A percentile compares a stretch with the other conserved stretches of the same genome.
Conservation (phyloP, 2,329 filamentous ascomycete genomes). For the Colletotrichum eleusines region DNA sequence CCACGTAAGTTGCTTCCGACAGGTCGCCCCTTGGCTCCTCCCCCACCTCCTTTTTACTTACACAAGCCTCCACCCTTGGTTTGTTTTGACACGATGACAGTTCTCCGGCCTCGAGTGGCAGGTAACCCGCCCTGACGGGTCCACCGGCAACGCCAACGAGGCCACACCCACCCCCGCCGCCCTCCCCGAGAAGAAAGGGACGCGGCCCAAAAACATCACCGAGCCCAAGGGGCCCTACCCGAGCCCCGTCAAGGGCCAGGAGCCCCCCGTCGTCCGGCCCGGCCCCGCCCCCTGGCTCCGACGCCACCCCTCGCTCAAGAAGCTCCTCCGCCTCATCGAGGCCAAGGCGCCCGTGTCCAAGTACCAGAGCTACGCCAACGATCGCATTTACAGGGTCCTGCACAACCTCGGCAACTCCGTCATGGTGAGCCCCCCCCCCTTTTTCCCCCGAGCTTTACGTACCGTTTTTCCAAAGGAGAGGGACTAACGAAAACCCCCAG, state of each 20-base stretch:
- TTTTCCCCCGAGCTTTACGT: background rate
- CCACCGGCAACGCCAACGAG: no score
- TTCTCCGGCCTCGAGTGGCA: slow-evolving; percentile 24
- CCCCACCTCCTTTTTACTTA: no score
- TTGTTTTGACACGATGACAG: slow-evolving; percentile 7
- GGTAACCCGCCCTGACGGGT: background rate
- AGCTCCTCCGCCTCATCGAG: slow-evolving; percentile 32
- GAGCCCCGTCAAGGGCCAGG: background rate
- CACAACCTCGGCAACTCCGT: slow-evolving; percentile 1
- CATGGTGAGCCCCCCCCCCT: background rate
- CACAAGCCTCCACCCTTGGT: no score
- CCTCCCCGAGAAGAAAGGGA: no score
- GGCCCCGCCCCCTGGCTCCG: background rate
- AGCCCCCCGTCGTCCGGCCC: background rate
- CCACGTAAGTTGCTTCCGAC: slow-evolving; percentile 8
- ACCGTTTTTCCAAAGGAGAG: no score
- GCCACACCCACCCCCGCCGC: no score
- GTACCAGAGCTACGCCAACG: slow-evolving; percentile 32
- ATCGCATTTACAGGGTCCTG: slow-evolving; percentile 28
- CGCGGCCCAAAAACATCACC: no score
- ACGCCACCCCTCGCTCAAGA: slow-evolving; percentile 24
- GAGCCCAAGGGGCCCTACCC: background rate
- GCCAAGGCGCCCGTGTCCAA: slow-evolving; percentile 14
- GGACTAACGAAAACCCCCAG: background rate
- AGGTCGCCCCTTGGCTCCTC: no score